Evolutionary conservation across 108 stramenopile genomes (phyloP).

Genomic region (Fragilaria crotonensis): DNA sequence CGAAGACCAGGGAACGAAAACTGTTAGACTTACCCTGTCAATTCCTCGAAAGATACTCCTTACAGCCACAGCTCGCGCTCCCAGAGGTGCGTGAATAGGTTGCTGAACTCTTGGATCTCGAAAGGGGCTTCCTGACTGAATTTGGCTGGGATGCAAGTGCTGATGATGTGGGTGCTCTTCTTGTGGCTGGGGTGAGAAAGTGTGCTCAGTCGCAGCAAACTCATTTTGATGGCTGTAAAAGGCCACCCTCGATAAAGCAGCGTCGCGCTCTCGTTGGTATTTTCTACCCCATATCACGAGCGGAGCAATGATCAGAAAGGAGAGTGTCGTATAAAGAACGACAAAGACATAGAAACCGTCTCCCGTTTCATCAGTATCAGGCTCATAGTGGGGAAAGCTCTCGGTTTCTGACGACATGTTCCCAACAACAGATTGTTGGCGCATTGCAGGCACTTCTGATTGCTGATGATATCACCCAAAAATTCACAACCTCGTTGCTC

Average conservation of each 20-base stretch:
- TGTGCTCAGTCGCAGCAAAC: not conserved
- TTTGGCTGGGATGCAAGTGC: no score
- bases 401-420: conserved; percentile 8
- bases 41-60: not conserved
- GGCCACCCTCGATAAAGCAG: not conserved
- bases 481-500: no score
- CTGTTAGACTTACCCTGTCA: not conserved
- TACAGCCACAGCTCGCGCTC: not conserved
- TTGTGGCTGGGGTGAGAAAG: not conserved
- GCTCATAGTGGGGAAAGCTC: conserved; percentile 19
- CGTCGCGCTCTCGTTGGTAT: conserved; percentile 5
- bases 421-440: no score
- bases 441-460: no score
- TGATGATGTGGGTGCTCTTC: no score
- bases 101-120: not conserved
- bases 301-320: conserved; percentile 22
- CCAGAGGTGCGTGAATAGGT: not conserved
- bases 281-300: conserved; percentile 22
- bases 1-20: not conserved
- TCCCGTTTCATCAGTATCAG: conserved; percentile 11
- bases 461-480: no score
- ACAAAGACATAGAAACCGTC: conserved; percentile 23
- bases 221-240: not conserved
- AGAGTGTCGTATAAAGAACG: conserved; percentile 11
- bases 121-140: not conserved